phyloP scores from a whole-genome alignment of 176 grass and related monocot species.

The Carex littledalei region DNA sequence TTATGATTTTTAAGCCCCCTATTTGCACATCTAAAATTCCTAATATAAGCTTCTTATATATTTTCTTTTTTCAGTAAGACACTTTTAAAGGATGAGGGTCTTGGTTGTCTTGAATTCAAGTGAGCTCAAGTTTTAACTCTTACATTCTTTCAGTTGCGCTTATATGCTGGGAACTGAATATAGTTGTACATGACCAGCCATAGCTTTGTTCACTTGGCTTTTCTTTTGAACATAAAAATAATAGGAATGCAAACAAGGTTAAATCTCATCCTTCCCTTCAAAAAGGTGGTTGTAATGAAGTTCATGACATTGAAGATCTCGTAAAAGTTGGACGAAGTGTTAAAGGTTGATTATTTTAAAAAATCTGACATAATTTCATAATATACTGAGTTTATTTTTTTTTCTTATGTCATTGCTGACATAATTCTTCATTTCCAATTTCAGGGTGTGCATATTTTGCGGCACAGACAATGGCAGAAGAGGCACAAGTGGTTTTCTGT shows the following conservation, averaged over 20 bases:
- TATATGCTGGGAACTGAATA: not conserved
- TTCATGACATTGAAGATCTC: slow-evolving; percentile 99
- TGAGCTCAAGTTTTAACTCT: slow-evolving; percentile 32
- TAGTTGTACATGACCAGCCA: not conserved
- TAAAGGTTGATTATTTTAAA: slow-evolving; percentile 54
- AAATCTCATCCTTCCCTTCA: slow-evolving; percentile 86
- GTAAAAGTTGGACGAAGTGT: slow-evolving; percentile 57
- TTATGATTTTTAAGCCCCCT: not conserved
- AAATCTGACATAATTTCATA: not conserved
- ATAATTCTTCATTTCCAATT: slow-evolving; percentile 13
- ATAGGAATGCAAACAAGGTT: slow-evolving; percentile 88
- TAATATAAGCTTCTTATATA: slow-evolving; percentile 8
- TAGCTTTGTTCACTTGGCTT: not conserved
- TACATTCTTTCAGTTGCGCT: not conserved
- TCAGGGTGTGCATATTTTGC: slow-evolving; percentile 95
- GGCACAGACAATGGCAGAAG: slow-evolving; percentile 71
- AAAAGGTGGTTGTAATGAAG: slow-evolving; percentile 80
- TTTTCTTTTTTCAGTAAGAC: slow-evolving; percentile 46
- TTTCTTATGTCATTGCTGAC: not conserved
- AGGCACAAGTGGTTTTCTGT: slow-evolving; percentile 86
- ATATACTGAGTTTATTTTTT: not conserved
- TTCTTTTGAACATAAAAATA: slow-evolving; percentile 16
- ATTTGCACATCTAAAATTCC: slow-evolving; percentile 3
- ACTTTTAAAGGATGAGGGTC: slow-evolving; percentile 50
- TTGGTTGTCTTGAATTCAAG: slow-evolving; percentile 88